A percentile compares a stretch with the other conserved stretches of the same genome.
These are phyloP conservation scores for Venturia pyrina DNA, from an alignment of 2,329 filamentous ascomycete species.

Conservation along the genomic window DNA sequence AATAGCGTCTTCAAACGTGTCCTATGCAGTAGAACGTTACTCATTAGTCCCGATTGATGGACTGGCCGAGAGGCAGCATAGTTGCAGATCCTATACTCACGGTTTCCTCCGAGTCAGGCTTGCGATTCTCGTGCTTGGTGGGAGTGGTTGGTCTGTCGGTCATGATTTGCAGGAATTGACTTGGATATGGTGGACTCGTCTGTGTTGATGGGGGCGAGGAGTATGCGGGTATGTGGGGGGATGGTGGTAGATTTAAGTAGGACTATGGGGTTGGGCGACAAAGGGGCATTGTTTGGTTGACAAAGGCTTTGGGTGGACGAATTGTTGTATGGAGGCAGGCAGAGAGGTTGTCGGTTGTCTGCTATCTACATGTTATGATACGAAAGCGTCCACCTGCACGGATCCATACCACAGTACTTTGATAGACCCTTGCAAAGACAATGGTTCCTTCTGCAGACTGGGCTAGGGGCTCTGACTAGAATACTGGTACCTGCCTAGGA, in stretches of 20 bases:
- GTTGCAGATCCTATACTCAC: not conserved
- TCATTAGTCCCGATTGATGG: not conserved
- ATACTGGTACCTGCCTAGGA: not conserved
- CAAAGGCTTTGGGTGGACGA: not conserved
- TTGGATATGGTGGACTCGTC: not conserved
- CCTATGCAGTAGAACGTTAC: constrained; percentile 33
- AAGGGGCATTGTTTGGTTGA: not conserved
- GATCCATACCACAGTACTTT: too few relatives aligned
- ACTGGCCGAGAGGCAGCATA: not conserved
- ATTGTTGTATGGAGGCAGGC: too few relatives aligned
- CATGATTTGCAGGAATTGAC: not conserved
- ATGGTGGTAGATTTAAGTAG: not conserved
- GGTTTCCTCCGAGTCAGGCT: not conserved
- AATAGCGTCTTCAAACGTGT: constrained; percentile 75
- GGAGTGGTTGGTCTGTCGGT: constrained; percentile 1
- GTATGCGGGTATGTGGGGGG: not conserved
- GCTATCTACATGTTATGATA: not conserved
- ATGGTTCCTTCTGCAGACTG: not conserved
- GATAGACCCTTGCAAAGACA: not conserved
- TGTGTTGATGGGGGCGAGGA: not conserved
- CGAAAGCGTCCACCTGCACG: too few relatives aligned
- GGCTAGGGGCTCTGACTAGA: too few relatives aligned
- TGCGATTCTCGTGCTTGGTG: not conserved
- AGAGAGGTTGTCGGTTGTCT: not conserved
- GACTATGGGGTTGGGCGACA: not conserved